Evolutionary conservation across 345 rosid genomes (phyloP).

Genomic region (Stellera chamaejasme): DNA sequence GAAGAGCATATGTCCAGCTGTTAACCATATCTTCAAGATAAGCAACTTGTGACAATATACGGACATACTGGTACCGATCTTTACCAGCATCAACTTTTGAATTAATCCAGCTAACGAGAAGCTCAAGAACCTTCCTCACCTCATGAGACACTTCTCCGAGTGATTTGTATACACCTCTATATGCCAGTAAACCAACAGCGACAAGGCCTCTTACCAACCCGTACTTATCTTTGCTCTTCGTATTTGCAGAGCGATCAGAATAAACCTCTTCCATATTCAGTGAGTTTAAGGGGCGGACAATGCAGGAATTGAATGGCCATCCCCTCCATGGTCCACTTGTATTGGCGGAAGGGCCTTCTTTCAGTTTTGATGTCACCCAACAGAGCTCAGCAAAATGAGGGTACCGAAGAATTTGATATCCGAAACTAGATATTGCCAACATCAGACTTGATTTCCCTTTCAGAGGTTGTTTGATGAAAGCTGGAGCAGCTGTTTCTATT

Average conservation of each 20-base stretch:
- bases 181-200: conserved; percentile 84
- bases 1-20: conserved; percentile 79
- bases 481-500: background rate
- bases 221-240: conserved; percentile 51
- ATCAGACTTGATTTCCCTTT: conserved; percentile 70
- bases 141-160: conserved; percentile 70
- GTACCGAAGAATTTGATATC: conserved; percentile 75
- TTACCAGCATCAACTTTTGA: conserved; percentile 75
- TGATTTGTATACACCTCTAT: conserved; percentile 66
- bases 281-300: conserved; percentile 52
- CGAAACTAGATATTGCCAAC: conserved; percentile 68
- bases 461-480: conserved; percentile 36
- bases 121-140: conserved; percentile 86
- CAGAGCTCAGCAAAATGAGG: conserved; percentile 99
- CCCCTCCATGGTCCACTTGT: conserved; percentile 81
- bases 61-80: conserved; percentile 61
- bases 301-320: conserved; percentile 95
- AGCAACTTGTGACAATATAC: conserved; percentile 87
- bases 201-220: conserved; percentile 72
- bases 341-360: conserved; percentile 84
- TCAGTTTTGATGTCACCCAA: conserved; percentile 91
- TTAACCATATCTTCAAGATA: conserved; percentile 86
- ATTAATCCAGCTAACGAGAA: conserved; percentile 64
- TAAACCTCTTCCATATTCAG: conserved; percentile 34
- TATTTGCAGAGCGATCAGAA: conserved; percentile 31